Evolutionary conservation across 163 green algal species (phyloP), one percentile per base, ranked within the genome.

Genomic region (Scenedesmus sp.): DNA sequence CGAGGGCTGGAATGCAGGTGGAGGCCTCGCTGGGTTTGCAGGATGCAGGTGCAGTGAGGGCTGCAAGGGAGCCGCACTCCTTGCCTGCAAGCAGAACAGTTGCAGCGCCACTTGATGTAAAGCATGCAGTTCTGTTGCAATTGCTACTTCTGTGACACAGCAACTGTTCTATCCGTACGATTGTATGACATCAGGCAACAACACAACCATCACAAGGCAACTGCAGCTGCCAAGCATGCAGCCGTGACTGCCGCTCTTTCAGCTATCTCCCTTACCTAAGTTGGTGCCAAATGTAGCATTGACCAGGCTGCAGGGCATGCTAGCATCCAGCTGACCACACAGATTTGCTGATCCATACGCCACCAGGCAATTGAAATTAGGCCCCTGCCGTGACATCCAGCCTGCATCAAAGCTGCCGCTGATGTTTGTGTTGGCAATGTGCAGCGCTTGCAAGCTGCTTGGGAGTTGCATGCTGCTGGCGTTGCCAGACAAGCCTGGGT

Each of bases 361-460:
- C 10, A 90, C 67, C 18, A 90, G 66, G 66, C 86, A 90, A 67
- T 56, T 55, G 12, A 90, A 56, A 12, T n/a, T 16, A 16, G 34
- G 10, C 1, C 86, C 66, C 67, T 90, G 86, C 67, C 34, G 18
- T 5, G 16, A 23, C 86, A 84, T 83, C 86, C 86, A 90, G 9
- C 13, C 6, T 0, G 4, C 1, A 8, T 54, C 55, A 55, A 90
- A 84, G 46, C 66, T 74, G 66, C 86, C 86, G 16, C 52, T 26
- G 15, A 90, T 67, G 70, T 70, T 84, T 13, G 86, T 90, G 86
- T 84, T 84, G 46, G 86, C 86, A 60, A 90, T 90, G 66, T 90
- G 66, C 67, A 90, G 86, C 1, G 66, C 20, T 4, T 54, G 16
- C 0, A 90, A 52, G 86, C 86, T 90, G 46, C 3, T 13, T 6